phyloP scores from a whole-genome alignment of 495 filamentous ascomycete species.

The Thermochaetoides thermophila region DNA sequence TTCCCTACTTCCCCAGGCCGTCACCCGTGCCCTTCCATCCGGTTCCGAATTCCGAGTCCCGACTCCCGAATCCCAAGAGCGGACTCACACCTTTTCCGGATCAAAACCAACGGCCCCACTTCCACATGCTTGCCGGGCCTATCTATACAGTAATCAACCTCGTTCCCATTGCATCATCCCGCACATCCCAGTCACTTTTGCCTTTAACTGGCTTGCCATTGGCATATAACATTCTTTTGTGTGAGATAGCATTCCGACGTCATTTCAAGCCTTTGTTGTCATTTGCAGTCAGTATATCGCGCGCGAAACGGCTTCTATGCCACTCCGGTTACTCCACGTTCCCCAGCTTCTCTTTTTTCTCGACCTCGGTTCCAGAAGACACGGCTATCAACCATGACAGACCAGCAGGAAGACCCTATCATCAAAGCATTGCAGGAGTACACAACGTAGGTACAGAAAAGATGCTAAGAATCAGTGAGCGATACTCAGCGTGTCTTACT shows the following conservation, averaged over 20 bases:
- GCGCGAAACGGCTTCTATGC: too few species aligned
- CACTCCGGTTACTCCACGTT: neutral
- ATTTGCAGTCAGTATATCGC: too few species aligned
- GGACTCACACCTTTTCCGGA: neutral
- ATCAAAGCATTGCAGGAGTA: slow-evolving; percentile 24
- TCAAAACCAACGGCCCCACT: slow-evolving; percentile 1
- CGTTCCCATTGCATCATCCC: too few species aligned
- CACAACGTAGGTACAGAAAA: slow-evolving; percentile 23
- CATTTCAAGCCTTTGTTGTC: too few species aligned
- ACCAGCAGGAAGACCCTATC: slow-evolving; percentile 19
- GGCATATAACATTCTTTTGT: too few species aligned
- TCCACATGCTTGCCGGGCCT: neutral
- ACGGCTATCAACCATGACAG: slow-evolving; percentile 8
- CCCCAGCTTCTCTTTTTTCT: neutral
- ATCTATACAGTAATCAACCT: neutral
- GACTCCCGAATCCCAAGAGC: neutral
- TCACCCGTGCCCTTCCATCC: too few species aligned
- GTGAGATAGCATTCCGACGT: too few species aligned
- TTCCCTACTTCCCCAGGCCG: too few species aligned
- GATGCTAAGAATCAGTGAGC: neutral
- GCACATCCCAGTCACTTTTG: too few species aligned
- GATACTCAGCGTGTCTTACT: slow-evolving; percentile 3
- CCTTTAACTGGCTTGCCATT: too few species aligned
- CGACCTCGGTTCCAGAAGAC: slow-evolving; percentile 8
- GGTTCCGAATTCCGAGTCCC: neutral